Percentiles rank a stretch among this genome's conserved stretches.
Conservation (phyloP, 2,329 filamentous ascomycete genomes). For the Xylaria hypoxylon region DNA sequence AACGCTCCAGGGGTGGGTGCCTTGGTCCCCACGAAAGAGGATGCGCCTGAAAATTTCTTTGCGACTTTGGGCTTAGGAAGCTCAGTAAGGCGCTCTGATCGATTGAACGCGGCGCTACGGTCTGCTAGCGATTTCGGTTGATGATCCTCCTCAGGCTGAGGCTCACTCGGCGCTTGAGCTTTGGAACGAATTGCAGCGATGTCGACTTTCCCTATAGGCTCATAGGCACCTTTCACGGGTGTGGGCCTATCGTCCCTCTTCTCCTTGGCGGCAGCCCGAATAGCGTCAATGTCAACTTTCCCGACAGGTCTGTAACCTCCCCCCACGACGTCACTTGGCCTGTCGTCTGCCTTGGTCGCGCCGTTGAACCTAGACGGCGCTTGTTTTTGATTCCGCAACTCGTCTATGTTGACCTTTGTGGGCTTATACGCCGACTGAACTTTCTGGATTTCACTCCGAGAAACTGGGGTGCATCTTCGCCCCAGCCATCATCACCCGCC, state of each 20-base stretch:
- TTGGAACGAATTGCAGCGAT: conserved; percentile 92
- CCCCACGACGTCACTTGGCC: conserved; percentile 74
- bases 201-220: conserved; percentile 95
- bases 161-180: conserved; percentile 72
- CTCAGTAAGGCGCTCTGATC: conserved; percentile 83
- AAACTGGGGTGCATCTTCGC: conserved; percentile 90
- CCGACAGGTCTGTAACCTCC: conserved; percentile 94
- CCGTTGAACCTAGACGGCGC: conserved; percentile 72
- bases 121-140: conserved; percentile 76
- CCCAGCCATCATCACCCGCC: conserved; percentile 90
- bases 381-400: conserved; percentile 79
- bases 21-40: conserved; percentile 87
- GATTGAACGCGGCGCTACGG: conserved; percentile 77
- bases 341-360: conserved; percentile 59
- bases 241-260: conserved; percentile 82
- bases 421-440: conserved; percentile 93
- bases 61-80: conserved; percentile 95
- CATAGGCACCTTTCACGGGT: conserved; percentile 90
- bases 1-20: conserved; percentile 80
- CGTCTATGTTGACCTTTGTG: conserved; percentile 92
- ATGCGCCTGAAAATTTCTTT: conserved; percentile 82
- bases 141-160: conserved; percentile 54
- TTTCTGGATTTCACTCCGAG: conserved; percentile 88
- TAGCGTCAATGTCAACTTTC: conserved; percentile 96
- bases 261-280: conserved; percentile 79